Evolutionary conservation across 306 rosid genomes (phyloP), one percentile per base, ranked within the genome.

Genomic region (Citrullus amarus): DNA sequence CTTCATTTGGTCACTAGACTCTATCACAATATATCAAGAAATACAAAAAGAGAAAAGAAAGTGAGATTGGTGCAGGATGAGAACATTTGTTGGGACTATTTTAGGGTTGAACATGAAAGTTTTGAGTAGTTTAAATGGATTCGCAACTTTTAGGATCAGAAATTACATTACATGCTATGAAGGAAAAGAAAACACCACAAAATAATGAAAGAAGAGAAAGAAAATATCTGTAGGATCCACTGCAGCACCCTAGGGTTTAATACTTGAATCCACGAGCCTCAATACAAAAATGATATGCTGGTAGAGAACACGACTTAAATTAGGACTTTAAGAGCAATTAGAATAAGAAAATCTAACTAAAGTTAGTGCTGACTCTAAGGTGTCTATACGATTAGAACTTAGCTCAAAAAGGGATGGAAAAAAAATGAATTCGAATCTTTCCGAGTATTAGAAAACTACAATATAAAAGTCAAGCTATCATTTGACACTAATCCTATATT

Each of bases 1-100:
- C 78, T 83, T 80, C 82, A 86, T 82, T 81, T 81, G 90, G 80
- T 83, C 80, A 81, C 83, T 78, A 43, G 83, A 71, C 61, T 89
- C 98, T 93, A 81, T 72, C 69, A 79, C 79, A 83, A 59, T 62
- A 60, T 32, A 63, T 63, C 71, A 76, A 41, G 57, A 60, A 50
- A 1, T 18, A 28, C 4, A 48, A 20, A 58, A 76, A 34, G 28
- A 79, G 50, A 30, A 11, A 62, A 34, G 13, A 38, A 63, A 44
- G 77, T 72, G 43, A 72, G 58, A 71, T 36, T 22, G 41, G 51
- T 51, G 76, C 39, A 46, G 77, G 58, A 39, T 28, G 36, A 20
- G 10, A 58, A 44, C 16, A 69, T 56, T 67, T 20, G 71, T 36
- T 32, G 43, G 57, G 76, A 14, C 57, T 70, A 44, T 12, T 69